Evolutionary conservation across 2,329 filamentous ascomycete genomes (phyloP), one percentile per base, ranked within the genome.

Genomic region (Talaromyces rugulosus): DNA sequence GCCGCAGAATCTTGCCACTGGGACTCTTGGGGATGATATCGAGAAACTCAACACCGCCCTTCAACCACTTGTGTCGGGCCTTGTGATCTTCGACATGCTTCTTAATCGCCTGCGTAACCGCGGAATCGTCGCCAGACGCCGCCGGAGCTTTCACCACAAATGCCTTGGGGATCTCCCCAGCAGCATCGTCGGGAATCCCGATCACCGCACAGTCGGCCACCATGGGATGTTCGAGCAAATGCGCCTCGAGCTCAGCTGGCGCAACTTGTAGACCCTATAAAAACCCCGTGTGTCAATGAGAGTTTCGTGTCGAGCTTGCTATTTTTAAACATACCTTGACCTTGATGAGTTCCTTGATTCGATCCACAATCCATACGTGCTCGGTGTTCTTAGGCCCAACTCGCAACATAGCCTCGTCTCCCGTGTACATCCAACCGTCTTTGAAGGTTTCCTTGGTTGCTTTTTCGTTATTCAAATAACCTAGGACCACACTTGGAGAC

Each of bases 401-500:
- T 2, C 83, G 82, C 11, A 96, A 79, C 3, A 94, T 80, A 0
- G 89, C 91, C 72, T 96, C 91, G 69, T 97, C 93, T 5, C 93
- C 93, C 0, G 93, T 96, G 47, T 85, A 85, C 82, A 96, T 86
- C 86, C 91, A 95, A n/a, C 82, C 81, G 66, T 92, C 87, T 1
- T 87, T 81, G 69, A 92, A 97, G 0, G 92, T 95, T 72, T 96
- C 91, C 58, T 84, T 81, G 23, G 88, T 96, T 3, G 93, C 92
- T 70, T 90, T 88, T 52, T 90, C 87, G 70, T 96, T 96, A 77
- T 96, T 89, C 59, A 96, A 78, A 68, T 97, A 97, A 0, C 93
- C 93, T 0, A 96, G 76, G 0, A 90, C 87, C 1, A 96, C 85
- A 0, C 88, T 87, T 0, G 92, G 92, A 0, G 86, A 86, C 72